phyloP scores from a whole-genome alignment of 345 rosid genomes.

The Salix purpurea region DNA sequence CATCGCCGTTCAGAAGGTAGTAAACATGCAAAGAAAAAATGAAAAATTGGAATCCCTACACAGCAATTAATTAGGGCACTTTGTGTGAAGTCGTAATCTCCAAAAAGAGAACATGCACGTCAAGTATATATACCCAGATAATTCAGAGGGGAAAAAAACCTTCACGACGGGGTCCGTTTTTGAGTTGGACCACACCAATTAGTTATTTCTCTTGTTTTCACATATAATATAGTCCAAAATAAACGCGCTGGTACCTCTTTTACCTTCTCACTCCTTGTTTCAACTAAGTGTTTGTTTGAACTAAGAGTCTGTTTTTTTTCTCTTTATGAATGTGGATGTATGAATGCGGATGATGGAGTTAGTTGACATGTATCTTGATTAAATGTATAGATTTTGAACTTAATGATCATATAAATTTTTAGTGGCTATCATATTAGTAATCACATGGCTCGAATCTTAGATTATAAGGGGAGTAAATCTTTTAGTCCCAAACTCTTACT shows the following conservation, averaged over 20 bases:
- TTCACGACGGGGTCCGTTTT: not conserved
- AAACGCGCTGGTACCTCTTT: not conserved
- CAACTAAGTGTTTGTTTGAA: not conserved
- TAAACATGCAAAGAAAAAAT: not conserved
- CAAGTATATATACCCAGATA: not conserved
- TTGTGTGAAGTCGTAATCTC: constrained; percentile 10
- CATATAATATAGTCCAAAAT: not conserved
- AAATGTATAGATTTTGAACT: rapidly evolving
- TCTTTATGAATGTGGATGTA: too few species aligned
- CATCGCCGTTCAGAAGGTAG: too few species aligned
- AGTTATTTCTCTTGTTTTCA: not conserved
- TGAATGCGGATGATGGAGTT: too few species aligned
- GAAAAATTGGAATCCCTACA: not conserved
- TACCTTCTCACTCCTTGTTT: not conserved
- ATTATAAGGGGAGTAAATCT: too few species aligned
- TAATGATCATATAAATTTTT: too few species aligned
- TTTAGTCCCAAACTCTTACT: too few species aligned
- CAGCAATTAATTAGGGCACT: too few species aligned
- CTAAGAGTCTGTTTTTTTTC: too few species aligned
- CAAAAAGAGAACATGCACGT: constrained; percentile 19
- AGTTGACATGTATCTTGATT: too few species aligned
- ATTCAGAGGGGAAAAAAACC: not conserved
- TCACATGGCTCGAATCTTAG: too few species aligned
- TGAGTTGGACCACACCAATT: constrained; percentile 1
- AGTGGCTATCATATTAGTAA: too few species aligned